Base-by-base conservation (phyloP, 208 protist genomes). In the Porcisia hertigi region DNA sequence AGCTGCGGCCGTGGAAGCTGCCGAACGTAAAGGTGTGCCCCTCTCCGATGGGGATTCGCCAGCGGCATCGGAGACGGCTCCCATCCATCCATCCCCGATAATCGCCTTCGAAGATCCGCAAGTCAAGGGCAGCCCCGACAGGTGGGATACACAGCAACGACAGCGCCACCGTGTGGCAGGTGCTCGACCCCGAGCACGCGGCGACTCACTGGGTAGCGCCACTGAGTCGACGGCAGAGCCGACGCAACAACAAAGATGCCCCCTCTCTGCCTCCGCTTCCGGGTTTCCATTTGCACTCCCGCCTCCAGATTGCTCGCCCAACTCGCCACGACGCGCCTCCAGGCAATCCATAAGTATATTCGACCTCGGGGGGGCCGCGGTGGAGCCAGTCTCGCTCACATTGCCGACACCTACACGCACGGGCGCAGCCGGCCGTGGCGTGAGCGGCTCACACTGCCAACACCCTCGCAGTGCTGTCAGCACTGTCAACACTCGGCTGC, bases 401-500 rank as follows among this genome's bases (percentile, higher is more conserved):
- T 63, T 67, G 63, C 47, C 63, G 16, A 36, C 36, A 25, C 16
- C 23, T 9, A 36, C 47, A 59, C 36, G 25, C 55, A 45, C 0
- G 12, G n/a, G 23, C 41, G 6, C 60, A 55, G n/a, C 55, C 62
- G 43, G 36, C 43, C 41, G 55, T 36, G 11, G 6, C 30, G 39
- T 45, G 54, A 2, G 20, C 62, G 14, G 52, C 25, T 1, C 41
- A 52, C 53, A 54, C 20, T 49, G 69, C 47, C 64, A 30, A 11
- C 43, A 53, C 25, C 47, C 59, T 5, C 67, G 49, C 52, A 49
- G 57, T 16, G 30, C 39, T 11, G 57, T 55, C 66, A 64, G 65
- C 41, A 23, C 76, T 25, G 57, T 73, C n/a, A 73, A 62, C 55
- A 54, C 23, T 41, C 71, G 75, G 3, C 57, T 82, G 25, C 77